Conservation (phyloP, 805 yeast species). For the Zygotorulaspora sp. region DNA sequence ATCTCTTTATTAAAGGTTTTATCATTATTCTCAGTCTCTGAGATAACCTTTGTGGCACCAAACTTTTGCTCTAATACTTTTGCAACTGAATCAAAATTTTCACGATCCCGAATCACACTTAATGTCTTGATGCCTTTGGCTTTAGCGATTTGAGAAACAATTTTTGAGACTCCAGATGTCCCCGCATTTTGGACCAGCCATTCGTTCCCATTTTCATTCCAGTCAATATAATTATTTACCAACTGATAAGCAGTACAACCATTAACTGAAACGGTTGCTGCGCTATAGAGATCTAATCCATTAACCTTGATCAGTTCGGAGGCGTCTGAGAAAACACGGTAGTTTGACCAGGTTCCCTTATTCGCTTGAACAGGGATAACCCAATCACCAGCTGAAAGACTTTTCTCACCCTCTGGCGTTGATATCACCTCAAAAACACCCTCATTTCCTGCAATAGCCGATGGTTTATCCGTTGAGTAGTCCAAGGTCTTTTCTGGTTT, state of each 20-base stretch:
- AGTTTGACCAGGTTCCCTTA: conserved; percentile 88
- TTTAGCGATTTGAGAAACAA: conserved; percentile 83
- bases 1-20: conserved; percentile 60
- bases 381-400: conserved; percentile 73
- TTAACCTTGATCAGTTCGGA: conserved; percentile 52
- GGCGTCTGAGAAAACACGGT: conserved; percentile 57
- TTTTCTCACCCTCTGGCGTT: conserved; percentile 49
- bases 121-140: conserved; percentile 76
- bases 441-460: conserved; percentile 90
- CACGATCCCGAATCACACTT: conserved; percentile 83
- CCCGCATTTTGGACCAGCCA: conserved; percentile 98
- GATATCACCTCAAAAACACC: conserved; percentile 84
- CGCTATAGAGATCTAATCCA: conserved; percentile 52
- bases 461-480: conserved; percentile 57
- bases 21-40: conserved; percentile 78
- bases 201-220: conserved; percentile 42
- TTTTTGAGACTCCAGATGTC: conserved; percentile 89
- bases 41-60: conserved; percentile 85
- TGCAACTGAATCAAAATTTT: conserved; percentile 59
- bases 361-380: conserved; percentile 72
- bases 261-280: conserved; percentile 88
- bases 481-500: conserved; percentile 52
- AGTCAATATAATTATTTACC: conserved; percentile 57
- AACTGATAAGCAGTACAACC: conserved; percentile 90
- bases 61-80: conserved; percentile 48